Evolutionary conservation across 805 yeast species (phyloP).

Genomic region (Saccharomyces mikatae): DNA sequence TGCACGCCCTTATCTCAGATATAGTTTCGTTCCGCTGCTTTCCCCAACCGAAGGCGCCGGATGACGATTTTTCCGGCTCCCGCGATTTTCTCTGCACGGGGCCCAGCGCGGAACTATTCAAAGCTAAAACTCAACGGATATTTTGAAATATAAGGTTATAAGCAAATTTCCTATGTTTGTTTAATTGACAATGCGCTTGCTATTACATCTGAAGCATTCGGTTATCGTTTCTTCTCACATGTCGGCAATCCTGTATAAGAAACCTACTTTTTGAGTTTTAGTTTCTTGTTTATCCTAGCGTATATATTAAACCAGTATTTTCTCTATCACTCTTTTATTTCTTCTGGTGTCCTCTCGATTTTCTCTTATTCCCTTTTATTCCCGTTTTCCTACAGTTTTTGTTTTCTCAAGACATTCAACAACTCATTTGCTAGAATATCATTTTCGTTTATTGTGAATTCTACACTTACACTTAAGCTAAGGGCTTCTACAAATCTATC

Average conservation of each 20-base stretch:
- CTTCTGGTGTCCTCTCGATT: not conserved
- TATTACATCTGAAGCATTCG: not conserved
- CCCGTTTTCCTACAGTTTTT: too few species aligned
- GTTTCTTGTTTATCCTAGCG: not conserved
- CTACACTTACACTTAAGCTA: not conserved
- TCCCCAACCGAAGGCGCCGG: not conserved
- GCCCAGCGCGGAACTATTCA: not conserved
- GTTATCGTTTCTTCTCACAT: not conserved
- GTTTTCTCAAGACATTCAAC: not conserved
- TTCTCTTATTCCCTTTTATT: too few species aligned
- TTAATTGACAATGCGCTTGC: not conserved
- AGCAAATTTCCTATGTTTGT: not conserved
- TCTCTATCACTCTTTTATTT: not conserved
- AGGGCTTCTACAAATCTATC: not conserved
- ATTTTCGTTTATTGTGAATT: not conserved
- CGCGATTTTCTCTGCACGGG: not conserved
- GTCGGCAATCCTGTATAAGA: not conserved
- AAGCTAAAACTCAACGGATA: not conserved
- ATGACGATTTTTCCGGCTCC: not conserved
- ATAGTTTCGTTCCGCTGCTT: not conserved
- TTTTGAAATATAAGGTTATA: not conserved
- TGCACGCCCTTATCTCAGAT: not conserved
- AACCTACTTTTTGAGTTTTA: not conserved
- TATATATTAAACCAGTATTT: not conserved
- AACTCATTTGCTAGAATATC: not conserved